Conservation (phyloP, 768 basidiomycete genomes). For the Lactarius evosmus region DNA sequence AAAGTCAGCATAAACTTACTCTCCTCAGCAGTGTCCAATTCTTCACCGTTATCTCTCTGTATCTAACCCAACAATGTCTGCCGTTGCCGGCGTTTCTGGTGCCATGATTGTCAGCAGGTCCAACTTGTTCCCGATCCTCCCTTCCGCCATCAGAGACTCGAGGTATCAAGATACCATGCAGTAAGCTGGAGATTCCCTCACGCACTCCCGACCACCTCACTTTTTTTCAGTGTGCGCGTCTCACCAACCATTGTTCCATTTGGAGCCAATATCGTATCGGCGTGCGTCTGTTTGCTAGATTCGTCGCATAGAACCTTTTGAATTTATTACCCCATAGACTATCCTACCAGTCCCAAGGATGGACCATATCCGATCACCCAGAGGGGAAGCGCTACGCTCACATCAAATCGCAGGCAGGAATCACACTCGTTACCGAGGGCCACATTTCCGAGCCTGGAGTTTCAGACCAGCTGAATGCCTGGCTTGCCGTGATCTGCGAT, state of each 20-base stretch:
- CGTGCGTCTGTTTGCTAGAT: neutral
- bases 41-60: too few species aligned
- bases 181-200: neutral
- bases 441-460: neutral
- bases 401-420: neutral
- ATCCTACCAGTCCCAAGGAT: neutral
- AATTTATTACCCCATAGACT: neutral
- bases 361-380: constrained; percentile 7
- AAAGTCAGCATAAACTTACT: too few species aligned
- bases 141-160: neutral
- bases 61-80: too few species aligned
- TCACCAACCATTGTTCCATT: neutral
- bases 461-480: neutral
- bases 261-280: neutral
- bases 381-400: constrained; percentile 18
- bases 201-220: neutral
- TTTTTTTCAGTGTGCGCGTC: neutral
- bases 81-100: too few species aligned
- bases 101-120: neutral
- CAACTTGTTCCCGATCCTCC: neutral
- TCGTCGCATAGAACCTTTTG: neutral
- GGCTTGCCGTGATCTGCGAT: neutral
- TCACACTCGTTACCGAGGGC: constrained; percentile 14
- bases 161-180: constrained; percentile 1
- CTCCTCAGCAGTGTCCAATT: too few species aligned